Conservation (phyloP, 2,329 filamentous ascomycete genomes). For the Alternaria solani region DNA sequence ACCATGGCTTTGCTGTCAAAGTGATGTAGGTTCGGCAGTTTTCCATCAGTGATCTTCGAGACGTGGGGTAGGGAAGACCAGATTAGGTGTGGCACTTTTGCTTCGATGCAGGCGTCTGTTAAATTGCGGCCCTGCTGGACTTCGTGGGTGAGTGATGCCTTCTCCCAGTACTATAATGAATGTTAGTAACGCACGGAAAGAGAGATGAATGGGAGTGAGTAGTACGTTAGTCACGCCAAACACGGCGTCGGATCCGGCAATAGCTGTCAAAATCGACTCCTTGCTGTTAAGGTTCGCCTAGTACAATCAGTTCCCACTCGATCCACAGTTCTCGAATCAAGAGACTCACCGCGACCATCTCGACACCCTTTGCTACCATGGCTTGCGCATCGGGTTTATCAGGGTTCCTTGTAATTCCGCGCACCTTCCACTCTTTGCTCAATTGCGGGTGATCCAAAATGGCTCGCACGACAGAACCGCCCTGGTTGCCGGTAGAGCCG, state of each 20-base stretch:
- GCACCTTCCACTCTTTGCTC: conserved; percentile 58
- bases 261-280: conserved; percentile 52
- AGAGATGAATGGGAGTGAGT: not conserved
- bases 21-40: conserved; percentile 52
- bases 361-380: conserved; percentile 18
- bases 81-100: conserved; percentile 29
- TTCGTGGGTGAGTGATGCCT: conserved; percentile 15
- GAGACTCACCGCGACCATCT: conserved; percentile 26
- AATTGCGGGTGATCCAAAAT: conserved; percentile 57
- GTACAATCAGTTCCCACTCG: not conserved
- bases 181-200: not conserved
- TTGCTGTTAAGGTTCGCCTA: conserved; percentile 54
- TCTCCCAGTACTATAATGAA: conserved; percentile 17
- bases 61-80: conserved; percentile 33
- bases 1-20: conserved; percentile 67
- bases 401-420: conserved; percentile 60
- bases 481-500: conserved; percentile 63
- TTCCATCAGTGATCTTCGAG: conserved; percentile 37
- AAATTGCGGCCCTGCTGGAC: conserved; percentile 30
- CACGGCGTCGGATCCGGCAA: conserved; percentile 58
- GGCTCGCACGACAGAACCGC: conserved; percentile 57
- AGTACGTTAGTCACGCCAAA: conserved; percentile 57
- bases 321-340: not conserved
- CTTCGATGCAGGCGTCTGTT: conserved; percentile 16
- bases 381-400: conserved; percentile 30